phyloP scores from a whole-genome alignment of 495 filamentous ascomycete species.

The Hyaloscypha variabilis region DNA sequence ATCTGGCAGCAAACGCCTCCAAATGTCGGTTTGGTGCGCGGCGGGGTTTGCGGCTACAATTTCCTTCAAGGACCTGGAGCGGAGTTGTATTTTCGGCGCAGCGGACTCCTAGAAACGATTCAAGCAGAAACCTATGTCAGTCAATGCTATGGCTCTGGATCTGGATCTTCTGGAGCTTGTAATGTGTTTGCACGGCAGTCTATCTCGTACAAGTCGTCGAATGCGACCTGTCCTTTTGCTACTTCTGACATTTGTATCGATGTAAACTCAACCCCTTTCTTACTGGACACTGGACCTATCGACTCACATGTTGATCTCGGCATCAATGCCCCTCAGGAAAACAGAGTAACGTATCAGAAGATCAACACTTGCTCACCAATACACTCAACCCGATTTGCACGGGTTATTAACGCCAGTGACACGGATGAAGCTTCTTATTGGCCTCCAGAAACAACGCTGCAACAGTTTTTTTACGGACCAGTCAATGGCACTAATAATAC shows the following conservation, averaged over 20 bases:
- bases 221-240: constrained; percentile 32
- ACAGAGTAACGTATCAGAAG: constrained; percentile 34
- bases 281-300: constrained; percentile 34
- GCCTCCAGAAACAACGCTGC: background rate
- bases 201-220: background rate
- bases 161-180: constrained; percentile 1
- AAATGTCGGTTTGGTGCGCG: background rate
- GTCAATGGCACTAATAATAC: background rate
- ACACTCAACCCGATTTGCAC: background rate
- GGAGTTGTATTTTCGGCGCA: background rate
- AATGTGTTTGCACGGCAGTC: background rate
- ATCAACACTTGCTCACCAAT: constrained; percentile 33
- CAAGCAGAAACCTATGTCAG: background rate
- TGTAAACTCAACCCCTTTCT: constrained; percentile 10
- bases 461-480: background rate
- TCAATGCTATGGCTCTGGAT: constrained; percentile 8
- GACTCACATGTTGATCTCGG: constrained; percentile 36
- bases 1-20: background rate
- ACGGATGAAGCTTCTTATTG: background rate
- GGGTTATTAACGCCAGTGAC: background rate
- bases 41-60: background rate
- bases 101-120: background rate
- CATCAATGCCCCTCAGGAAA: constrained; percentile 31
- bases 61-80: background rate
- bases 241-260: constrained; percentile 23